A percentile compares a stretch with the other conserved stretches of the same genome.
Conservation (phyloP, 1,139 yeast species). For the Yamadazyma blattariae region DNA sequence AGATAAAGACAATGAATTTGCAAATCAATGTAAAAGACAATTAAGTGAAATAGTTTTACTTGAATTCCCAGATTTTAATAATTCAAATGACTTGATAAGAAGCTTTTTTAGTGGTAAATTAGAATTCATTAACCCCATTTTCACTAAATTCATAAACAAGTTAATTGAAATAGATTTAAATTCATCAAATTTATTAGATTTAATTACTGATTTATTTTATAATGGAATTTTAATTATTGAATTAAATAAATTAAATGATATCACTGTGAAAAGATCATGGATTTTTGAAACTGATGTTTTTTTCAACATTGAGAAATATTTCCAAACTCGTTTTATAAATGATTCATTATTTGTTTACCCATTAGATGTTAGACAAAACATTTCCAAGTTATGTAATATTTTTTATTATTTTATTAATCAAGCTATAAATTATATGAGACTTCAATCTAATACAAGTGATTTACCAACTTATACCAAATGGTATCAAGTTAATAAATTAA, state of each 20-base stretch:
- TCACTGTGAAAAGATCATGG: conserved; percentile 31
- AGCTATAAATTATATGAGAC: conserved; percentile 37
- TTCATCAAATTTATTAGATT: conserved; percentile 22
- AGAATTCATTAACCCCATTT: conserved; percentile 30
- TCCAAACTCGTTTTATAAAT: conserved; percentile 18
- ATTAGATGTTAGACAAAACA: conserved; percentile 11
- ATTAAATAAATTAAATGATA: conserved; percentile 18
- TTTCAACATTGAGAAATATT: conserved; percentile 31
- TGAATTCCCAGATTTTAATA: conserved; percentile 4
- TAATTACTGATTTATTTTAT: conserved; percentile 37
- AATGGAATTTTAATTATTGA: conserved; percentile 47
- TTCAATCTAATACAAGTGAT: conserved; percentile 17
- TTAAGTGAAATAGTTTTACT: conserved; percentile 8
- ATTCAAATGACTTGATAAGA: conserved; percentile 21
- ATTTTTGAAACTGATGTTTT: conserved; percentile 37
- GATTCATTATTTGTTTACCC: conserved; percentile 14
- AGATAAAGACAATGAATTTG: conserved; percentile 17
- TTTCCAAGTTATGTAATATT: conserved; percentile 26
- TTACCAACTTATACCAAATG: conserved; percentile 30
- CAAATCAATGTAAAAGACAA: conserved; percentile 11
- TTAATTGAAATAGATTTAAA: conserved; percentile 24
- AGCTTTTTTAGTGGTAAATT: conserved; percentile 29
- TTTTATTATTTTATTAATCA: conserved; percentile 37
- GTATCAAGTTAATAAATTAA: conserved; percentile 28
- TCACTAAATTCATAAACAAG: conserved; percentile 24